Evolutionary conservation across 805 yeast species (phyloP), one percentile per base, ranked within the genome.

Genomic region (Candida adriatica): DNA sequence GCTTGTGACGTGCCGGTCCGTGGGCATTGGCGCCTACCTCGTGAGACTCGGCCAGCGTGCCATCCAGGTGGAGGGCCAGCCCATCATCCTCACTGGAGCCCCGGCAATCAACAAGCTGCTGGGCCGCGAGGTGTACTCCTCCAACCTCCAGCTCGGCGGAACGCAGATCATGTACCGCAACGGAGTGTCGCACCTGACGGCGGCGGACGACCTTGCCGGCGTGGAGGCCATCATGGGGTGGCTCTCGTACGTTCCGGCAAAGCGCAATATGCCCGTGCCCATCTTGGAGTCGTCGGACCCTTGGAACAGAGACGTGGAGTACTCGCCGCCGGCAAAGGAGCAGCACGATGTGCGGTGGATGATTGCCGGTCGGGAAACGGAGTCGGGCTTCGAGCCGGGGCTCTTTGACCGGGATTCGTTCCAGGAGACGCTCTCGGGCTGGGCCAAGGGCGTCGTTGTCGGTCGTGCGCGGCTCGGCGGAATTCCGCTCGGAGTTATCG

Each of bases 391-490:
- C 53, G 94, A 84, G 61, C 53, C 68, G 39, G 99, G 99, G 66
- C 59, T 92, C 58, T 94, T 92, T 48, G 99, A 92, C 64, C 79
- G 75, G 57, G 80, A 67, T 40, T 88, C 97, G 6, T 92, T 92
- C 82, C 90, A 79, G 56, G 99, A 92, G 64, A 87, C 97, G 8
- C 71, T 92, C 37, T 78, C 90, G 18, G 99, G 98, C 18, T 92
- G 99, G 99, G 98, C 99, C 31, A 79, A 75, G 54, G 96, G 96
- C 68, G 97, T 94, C 41, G 95, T 90, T 50, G 94, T 90, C 44
- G 99, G 99, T 55, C 81, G 99, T 65, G 98, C 98, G 20, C 80
- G 98, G 58, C 69, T 92, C 32, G 98, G 98, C 50, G 99, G 99
- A 70, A 87, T 92, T 50, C 98, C 99, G 47, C 73, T 92, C 57